Percentiles rank a stretch among this genome's conserved stretches.
Evolutionary conservation across 257 asterid species (phyloP).

Genomic region (Solanum sparsipilum): DNA sequence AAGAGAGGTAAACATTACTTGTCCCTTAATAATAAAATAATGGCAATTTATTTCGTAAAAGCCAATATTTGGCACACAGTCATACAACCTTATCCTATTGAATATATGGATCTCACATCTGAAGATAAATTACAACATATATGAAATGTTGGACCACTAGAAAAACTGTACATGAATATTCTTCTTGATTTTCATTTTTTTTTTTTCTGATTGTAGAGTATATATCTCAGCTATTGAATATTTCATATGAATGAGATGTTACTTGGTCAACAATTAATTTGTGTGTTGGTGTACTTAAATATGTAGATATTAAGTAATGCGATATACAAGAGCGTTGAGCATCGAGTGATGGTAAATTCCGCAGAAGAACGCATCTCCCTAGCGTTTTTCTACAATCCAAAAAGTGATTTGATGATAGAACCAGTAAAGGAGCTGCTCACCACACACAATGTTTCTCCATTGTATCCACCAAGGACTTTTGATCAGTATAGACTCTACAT

Average conservation of each 20-base stretch:
- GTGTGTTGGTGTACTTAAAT: not conserved
- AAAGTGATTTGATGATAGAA: conserved; percentile 41
- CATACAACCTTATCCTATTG: not conserved
- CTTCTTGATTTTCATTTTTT: not conserved
- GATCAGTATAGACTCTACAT: conserved; percentile 62
- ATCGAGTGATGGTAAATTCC: conserved; percentile 59
- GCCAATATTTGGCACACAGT: not conserved
- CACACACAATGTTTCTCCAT: conserved; percentile 28
- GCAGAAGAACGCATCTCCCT: conserved; percentile 42
- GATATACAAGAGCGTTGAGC: conserved; percentile 62
- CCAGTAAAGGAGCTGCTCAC: conserved; percentile 47
- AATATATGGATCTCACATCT: not conserved
- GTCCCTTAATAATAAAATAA: not conserved
- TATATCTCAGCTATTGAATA: not conserved
- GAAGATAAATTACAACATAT: not conserved
- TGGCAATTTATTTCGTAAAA: not conserved
- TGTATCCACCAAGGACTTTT: conserved; percentile 53
- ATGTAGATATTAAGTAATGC: conserved; percentile 53
- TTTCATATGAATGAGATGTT: not conserved
- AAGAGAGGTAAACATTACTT: not conserved
- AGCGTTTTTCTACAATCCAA: conserved; percentile 61
- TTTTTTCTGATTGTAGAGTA: not conserved
- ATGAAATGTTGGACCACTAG: not conserved
- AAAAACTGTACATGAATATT: not conserved
- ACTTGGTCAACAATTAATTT: not conserved